Evolutionary conservation across 2,329 filamentous ascomycete species (phyloP), one percentile per base, ranked within the genome.

Genomic region (Nectriaceae sp.): DNA sequence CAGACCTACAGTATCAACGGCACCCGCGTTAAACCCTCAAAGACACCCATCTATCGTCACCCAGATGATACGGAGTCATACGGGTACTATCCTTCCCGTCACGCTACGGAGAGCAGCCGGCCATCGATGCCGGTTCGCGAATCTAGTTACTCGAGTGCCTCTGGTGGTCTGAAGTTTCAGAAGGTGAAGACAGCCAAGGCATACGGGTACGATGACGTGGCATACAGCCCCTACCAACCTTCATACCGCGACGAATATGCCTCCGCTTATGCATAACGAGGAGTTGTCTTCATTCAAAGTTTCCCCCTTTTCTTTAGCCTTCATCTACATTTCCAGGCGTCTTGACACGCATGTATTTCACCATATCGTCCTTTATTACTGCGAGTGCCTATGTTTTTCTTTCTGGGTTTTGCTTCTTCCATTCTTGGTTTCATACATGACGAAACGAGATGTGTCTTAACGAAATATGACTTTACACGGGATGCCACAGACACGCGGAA

Each of bases 171-270:
- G 16, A 57, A 59, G 33, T 66, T 56, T 29, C 41, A 47, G 49
- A 72, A 69, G 53, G 63, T 70, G 33, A 72, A 68, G 62, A 67
- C 60, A 8, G 63, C 68, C 4, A 68, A 63, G 54, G 6, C 47
- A 11, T 70, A 65, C 46, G 52, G 51, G 22, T 46, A 53, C 11
- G 61, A 62, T 2, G 66, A 71, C 31, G 59, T 70, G n/a, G 54
- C 59, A 22, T 73, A 66, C 54, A 65, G 59, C 56, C 55, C 43
- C 52, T 51, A 50, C 42, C 59, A 67, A 47, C 52, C 57, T 21
- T 52, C 59, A 20, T 60, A 61, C 29, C 62, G 55, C 18, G 63
- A 66, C 21, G 58, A 63, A 11, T 56, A 54, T 44, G 37, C 44
- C 39, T 19, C 42, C 11, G 51, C 57, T 5, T 62, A 57, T 52